Base-by-base conservation (phyloP, 106 monocot species). In the Vanilla planifolia region DNA sequence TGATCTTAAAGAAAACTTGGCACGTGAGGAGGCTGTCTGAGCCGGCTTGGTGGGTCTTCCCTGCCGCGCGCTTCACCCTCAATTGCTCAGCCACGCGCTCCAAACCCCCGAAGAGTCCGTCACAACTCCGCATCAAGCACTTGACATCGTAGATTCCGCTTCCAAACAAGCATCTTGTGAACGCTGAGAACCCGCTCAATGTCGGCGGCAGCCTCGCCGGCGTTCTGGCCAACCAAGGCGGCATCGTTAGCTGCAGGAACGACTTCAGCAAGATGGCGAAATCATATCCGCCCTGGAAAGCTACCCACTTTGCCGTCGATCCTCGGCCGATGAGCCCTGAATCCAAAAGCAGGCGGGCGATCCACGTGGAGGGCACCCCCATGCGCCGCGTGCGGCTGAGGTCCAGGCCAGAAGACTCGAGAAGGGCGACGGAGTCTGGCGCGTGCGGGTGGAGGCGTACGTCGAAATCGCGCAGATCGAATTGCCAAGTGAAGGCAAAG, bases 391-490 rank as follows among this genome's bases (percentile, higher is more conserved):
- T 57, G 17, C 11, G n/a, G 1, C 19, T 8, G 3, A 57, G 16
- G 33, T 19, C 13, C 7, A 57, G 15, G 57, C 57, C 57, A 1
- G 34, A 5, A 16, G 32, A 32, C 1, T 19, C 20, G 8, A 57
- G 57, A 2, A 57, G 16, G 16, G 15, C 8, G 33, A 57, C 34
- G 57, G 57, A 57, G 1, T 32, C 34, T 0, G 15, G 32, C 6
- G 5, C 57, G 34, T 16, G 20, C 3, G 17, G 57, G 20, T 57
- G 15, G 0, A 3, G 1, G 34, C 2, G 5, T 17, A 57, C 3
- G 33, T 57, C 57, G 20, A 57, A 57, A 9, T 57, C 57, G 17
- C 57, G 11, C 1, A 57, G 17, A 9, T 57, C 21, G 57, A 57
- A 57, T 5, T 57, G 34, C 57, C 57, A 57, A 2, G 35, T 35